Base-by-base conservation (phyloP, 73 alveolate genomes). In the Blepharisma japonicum region DNA sequence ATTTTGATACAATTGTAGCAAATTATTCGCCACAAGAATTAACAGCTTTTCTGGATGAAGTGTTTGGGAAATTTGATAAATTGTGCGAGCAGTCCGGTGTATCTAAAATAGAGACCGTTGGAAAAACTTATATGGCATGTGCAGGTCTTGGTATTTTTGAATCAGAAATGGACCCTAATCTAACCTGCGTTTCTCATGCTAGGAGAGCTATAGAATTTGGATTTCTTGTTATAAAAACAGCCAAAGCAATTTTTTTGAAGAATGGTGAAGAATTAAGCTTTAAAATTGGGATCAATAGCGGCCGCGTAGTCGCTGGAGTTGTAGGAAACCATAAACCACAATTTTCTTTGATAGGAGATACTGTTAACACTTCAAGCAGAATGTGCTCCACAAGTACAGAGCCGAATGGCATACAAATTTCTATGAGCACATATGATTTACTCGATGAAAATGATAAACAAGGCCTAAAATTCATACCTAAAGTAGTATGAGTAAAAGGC, bases 291-390 rank as follows among this genome's bases (percentile, higher is more conserved):
- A 93, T 96, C 66, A 97, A 96, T 78, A 88, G 90, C 79, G 99
- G 99, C 20, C 85, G 87, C 53, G 99, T 96, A 2, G 87, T 94
- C 54, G 97, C 99, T 4, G 99, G 99, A 27, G 99, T 96, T 55
- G 97, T 96, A 1, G 99, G 99, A 11, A 91, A 90, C 42, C 98
- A 93, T 77, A 96, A 96, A 68, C 99, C 99, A 0, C 94, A 96
- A 80, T 96, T 96, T 87, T 90, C 97, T 47, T 87, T 96, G 54
- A 90, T 96, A 14, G 99, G 99, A 8, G 99, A 94, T 83, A 92
- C 98, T 20, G 99, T 96, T 6, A 96, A 96, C 85, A 96, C 97
- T 42, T 90, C 99, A 45, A 87, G 97, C 71, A 90, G 99, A 84
- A 95, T 96, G 87, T 88, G 98, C 68, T 61, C 74, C 14, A 8